phyloP scores from a whole-genome alignment of 805 yeast species.

The Ogataea pignaliae region DNA sequence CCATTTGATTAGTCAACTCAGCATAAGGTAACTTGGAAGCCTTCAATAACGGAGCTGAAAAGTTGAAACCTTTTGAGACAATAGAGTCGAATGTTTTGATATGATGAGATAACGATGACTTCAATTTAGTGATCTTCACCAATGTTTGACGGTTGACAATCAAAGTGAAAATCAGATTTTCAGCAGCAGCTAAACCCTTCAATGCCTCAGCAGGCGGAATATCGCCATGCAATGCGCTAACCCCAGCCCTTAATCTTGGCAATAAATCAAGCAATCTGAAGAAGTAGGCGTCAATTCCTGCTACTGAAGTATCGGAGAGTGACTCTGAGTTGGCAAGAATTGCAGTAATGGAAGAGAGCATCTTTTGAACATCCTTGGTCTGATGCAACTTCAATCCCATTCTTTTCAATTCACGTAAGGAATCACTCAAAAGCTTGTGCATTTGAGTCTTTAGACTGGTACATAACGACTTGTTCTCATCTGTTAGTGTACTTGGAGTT shows the following conservation, averaged over 20 bases:
- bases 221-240: constrained; percentile 60
- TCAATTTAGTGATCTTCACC: constrained; percentile 23
- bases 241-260: constrained; percentile 71
- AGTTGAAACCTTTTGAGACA: background rate
- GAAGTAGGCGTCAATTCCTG: constrained; percentile 49
- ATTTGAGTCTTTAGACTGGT: constrained; percentile 80
- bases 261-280: constrained; percentile 71
- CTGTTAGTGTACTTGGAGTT: constrained; percentile 68
- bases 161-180: constrained; percentile 60
- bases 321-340: constrained; percentile 54
- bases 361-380: constrained; percentile 58
- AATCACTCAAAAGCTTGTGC: constrained; percentile 68
- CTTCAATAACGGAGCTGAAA: background rate
- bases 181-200: constrained; percentile 72
- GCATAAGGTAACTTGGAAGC: constrained; percentile 1
- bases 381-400: constrained; percentile 71
- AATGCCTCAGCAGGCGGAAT: constrained; percentile 71
- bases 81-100: constrained; percentile 2
- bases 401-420: constrained; percentile 65
- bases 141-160: constrained; percentile 50
- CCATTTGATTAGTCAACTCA: background rate
- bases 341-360: constrained; percentile 58
- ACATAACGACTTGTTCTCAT: constrained; percentile 67
- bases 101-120: constrained; percentile 4
- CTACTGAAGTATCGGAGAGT: constrained; percentile 35